Evolutionary conservation across 805 yeast genomes (phyloP), one percentile per base, ranked within the genome.

Genomic region (Candida awuae): DNA sequence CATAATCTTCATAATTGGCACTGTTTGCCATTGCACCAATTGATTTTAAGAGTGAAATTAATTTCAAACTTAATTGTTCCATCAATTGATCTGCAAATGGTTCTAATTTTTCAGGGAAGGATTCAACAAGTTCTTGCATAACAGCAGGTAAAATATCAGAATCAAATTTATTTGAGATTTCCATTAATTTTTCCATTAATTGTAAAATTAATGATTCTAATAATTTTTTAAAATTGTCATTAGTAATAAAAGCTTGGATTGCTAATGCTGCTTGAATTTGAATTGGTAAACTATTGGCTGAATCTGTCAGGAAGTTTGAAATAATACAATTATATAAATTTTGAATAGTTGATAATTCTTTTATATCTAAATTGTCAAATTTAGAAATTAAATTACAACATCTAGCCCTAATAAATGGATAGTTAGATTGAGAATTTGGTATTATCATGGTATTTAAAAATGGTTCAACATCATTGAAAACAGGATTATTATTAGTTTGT

Each of bases 41-140:
- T 45, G 88, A 96, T 34, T 67, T 63, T 2, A 88, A 82, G 20
- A 85, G 56, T 47, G 77, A 69, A 58, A 84, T 56, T 52, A 87
- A 80, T 57, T 90, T 97, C 45, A 80, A 81, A 16, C 81, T 78
- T 49, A 82, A 62, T 55, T 78, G 73, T 48, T 60, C 50, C 66
- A 62, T 62, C 48, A 83, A 61, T 40, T 77, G 79, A 21, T 77
- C 72, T 19, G 95, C 95, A 58, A 86, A 90, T 19, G 98, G 97
- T 46, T 88, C 92, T 49, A 90, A 68, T 59, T 90, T 94, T 47
- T 80, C 84, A 5, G 94, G 72, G 60, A 82, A 92, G 42, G 74
- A 76, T 54, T 88, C 96, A 22, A 90, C 97, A 56, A 92, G 81
- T 52, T 88, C 96, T 66, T 90, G 97, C 81, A 90, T 86, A 6